Evolutionary conservation across 2,329 filamentous ascomycete genomes (phyloP).

Genomic region (Dactylellina drechsleri): DNA sequence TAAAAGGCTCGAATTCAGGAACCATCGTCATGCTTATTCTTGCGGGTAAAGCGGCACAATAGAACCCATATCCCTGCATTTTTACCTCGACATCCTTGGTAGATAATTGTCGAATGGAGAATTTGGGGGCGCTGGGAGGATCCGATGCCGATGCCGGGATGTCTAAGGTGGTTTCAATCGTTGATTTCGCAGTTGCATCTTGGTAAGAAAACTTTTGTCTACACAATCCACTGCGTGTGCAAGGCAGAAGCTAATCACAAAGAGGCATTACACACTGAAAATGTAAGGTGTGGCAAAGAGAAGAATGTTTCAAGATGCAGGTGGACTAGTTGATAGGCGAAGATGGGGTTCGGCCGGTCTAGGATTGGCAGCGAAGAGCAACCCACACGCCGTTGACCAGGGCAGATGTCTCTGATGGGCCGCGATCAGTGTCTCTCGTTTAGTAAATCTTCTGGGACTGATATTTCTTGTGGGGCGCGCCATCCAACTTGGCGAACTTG

Average conservation of each 20-base stretch:
- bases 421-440: slow-evolving; percentile 38
- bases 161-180: neutral
- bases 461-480: slow-evolving; percentile 21
- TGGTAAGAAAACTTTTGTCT: neutral
- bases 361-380: slow-evolving; percentile 22
- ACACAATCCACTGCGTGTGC: slow-evolving; percentile 4
- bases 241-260: neutral
- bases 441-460: slow-evolving; percentile 24
- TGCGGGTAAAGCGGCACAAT: slow-evolving; percentile 53
- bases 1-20: slow-evolving; percentile 48
- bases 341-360: neutral
- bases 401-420: slow-evolving; percentile 9
- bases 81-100: slow-evolving; percentile 3
- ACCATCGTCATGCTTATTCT: slow-evolving; percentile 6
- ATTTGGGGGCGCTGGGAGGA: neutral
- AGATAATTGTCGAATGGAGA: neutral
- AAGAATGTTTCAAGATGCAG: neutral
- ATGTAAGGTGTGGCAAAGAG: slow-evolving; percentile 45
- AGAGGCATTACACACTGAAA: neutral
- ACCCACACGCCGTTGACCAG: slow-evolving; percentile 33
- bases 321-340: slow-evolving; percentile 23
- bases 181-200: neutral
- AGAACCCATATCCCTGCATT: slow-evolving; percentile 25
- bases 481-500: slow-evolving; percentile 23
- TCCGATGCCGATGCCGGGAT: neutral